These are phyloP conservation scores for Aspergillus latus DNA, from an alignment of 2,329 filamentous ascomycete genomes.

Conservation along the genomic window DNA sequence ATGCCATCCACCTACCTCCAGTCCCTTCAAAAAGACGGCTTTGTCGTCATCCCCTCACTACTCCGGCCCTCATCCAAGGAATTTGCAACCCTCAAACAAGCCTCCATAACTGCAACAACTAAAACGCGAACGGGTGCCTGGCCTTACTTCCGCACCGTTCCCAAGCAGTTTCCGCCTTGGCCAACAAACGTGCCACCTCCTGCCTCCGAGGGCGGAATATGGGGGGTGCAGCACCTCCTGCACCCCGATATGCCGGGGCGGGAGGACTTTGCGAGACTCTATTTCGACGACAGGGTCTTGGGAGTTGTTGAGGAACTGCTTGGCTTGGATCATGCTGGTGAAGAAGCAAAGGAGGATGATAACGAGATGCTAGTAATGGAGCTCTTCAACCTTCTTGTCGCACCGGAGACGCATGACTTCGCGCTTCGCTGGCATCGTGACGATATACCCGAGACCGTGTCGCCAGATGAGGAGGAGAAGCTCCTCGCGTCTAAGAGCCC, in stretches of 20 bases:
- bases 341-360: conserved; percentile 14
- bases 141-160: conserved; percentile 79
- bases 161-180: conserved; percentile 92
- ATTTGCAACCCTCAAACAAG: conserved; percentile 60
- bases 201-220: conserved; percentile 64
- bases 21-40: conserved; percentile 69
- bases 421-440: conserved; percentile 82
- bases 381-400: conserved; percentile 80
- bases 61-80: conserved; percentile 52
- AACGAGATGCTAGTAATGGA: conserved; percentile 69
- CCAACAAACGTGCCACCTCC: conserved; percentile 51
- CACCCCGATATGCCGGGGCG: conserved; percentile 68
- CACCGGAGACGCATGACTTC: conserved; percentile 67
- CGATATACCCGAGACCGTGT: conserved; percentile 69
- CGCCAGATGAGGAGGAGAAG: conserved; percentile 64
- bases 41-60: conserved; percentile 68
- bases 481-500: conserved; percentile 55
- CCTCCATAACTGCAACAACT: conserved; percentile 57
- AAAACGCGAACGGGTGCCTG: conserved; percentile 69
- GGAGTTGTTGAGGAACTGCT: conserved; percentile 62
- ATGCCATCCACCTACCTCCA: conserved; percentile 41
- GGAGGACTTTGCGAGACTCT: conserved; percentile 63
- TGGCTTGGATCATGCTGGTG: conserved; percentile 23
- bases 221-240: conserved; percentile 84
- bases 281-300: conserved; percentile 69